phyloP scores from a whole-genome alignment of 163 green algal genomes.

The Trebouxiophyceae sp. region DNA sequence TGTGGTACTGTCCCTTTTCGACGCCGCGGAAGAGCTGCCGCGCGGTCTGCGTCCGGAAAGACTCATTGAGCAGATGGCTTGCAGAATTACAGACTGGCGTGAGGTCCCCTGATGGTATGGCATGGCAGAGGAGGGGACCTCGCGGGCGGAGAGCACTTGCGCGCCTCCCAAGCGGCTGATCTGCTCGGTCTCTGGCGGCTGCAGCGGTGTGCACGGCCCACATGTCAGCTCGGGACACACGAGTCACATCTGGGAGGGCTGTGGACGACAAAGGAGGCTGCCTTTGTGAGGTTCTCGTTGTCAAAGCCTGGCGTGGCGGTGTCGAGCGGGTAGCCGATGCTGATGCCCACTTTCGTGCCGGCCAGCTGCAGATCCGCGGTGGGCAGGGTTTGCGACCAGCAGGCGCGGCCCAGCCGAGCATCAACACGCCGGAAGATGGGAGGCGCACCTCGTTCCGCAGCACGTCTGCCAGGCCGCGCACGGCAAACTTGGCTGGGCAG shows the following conservation, averaged over 20 bases:
- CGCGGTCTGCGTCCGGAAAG: too few species aligned
- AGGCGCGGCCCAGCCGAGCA: too few species aligned
- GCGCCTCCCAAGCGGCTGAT: constrained; percentile 10
- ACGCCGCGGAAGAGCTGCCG: constrained; percentile 56
- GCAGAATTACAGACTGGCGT: too few species aligned
- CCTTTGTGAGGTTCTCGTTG: constrained; percentile 65
- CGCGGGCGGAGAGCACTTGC: too few species aligned
- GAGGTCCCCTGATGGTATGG: too few species aligned
- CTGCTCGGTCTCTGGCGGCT: constrained; percentile 5
- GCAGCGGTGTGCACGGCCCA: background rate
- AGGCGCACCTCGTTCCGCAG: constrained; percentile 72
- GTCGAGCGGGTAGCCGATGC: constrained; percentile 77
- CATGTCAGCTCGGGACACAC: background rate
- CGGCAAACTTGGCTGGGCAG: constrained; percentile 74
- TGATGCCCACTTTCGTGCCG: constrained; percentile 61
- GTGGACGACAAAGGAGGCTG: too few species aligned
- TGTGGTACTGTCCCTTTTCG: constrained; percentile 43
- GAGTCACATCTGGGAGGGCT: too few species aligned
- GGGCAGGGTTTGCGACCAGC: background rate
- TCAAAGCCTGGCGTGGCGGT: constrained; percentile 76
- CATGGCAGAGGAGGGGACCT: too few species aligned
- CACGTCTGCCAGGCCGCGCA: constrained; percentile 77
- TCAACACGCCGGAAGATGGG: too few species aligned
- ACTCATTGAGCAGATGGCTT: background rate
- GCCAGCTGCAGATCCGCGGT: constrained; percentile 38